These are phyloP conservation scores for Tillandsia leiboldiana DNA, from an alignment of 176 grass and related monocot genomes.

Conservation along the genomic window DNA sequence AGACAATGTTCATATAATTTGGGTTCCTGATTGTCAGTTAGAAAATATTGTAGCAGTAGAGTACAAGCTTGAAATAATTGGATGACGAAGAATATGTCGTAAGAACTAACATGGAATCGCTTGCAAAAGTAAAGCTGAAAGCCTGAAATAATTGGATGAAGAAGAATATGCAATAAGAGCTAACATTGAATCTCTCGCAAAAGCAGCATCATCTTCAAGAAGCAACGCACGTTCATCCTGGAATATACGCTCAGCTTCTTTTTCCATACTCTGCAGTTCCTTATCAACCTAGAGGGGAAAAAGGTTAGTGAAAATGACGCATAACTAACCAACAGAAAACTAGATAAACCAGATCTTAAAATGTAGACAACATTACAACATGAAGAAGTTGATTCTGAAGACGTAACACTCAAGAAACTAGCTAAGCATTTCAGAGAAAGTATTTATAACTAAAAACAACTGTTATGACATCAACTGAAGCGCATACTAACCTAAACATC, in stretches of 20 bases:
- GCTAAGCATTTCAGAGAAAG: too few relatives aligned
- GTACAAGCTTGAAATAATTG: too few relatives aligned
- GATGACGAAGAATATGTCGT: too few relatives aligned
- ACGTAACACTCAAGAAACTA: background rate
- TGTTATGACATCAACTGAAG: too few relatives aligned
- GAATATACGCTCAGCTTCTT: slow-evolving; percentile 84
- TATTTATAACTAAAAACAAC: too few relatives aligned
- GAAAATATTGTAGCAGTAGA: too few relatives aligned
- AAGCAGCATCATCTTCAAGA: slow-evolving; percentile 84
- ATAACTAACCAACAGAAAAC: background rate
- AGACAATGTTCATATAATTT: too few relatives aligned
- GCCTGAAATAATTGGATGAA: background rate
- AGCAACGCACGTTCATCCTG: slow-evolving; percentile 75
- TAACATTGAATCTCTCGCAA: slow-evolving; percentile 84
- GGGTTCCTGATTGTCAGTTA: too few relatives aligned
- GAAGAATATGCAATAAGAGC: slow-evolving; percentile 15
- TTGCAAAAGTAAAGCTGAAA: background rate
- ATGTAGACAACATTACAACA: too few relatives aligned
- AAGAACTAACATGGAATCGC: too few relatives aligned
- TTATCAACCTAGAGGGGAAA: slow-evolving; percentile 59
- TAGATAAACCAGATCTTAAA: too few relatives aligned
- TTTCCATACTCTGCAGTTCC: slow-evolving; percentile 90
- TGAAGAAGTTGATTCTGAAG: background rate
- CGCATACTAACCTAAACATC: too few relatives aligned
- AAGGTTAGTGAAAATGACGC: background rate